phyloP scores from a whole-genome alignment of 768 basidiomycete genomes.

The Mycena belliarum region DNA sequence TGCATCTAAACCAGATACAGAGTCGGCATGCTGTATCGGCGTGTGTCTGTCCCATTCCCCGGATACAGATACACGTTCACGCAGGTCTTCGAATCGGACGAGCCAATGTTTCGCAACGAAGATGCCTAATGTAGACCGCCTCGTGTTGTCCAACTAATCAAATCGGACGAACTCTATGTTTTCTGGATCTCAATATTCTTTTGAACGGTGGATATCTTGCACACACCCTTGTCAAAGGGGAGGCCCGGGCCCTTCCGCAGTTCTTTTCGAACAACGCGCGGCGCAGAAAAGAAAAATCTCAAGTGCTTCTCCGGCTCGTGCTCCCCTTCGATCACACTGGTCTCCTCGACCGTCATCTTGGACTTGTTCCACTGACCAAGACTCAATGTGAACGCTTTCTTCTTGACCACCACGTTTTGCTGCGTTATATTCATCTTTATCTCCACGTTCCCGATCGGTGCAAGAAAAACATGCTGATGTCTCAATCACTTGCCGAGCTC shows the following conservation, averaged over 20 bases:
- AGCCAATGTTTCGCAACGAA: slow-evolving; percentile 53
- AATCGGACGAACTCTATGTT: slow-evolving; percentile 20
- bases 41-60: slow-evolving; percentile 64
- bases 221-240: slow-evolving; percentile 14
- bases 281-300: slow-evolving; percentile 37
- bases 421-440: slow-evolving; percentile 71
- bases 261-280: slow-evolving; percentile 17
- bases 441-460: slow-evolving; percentile 80
- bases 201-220: slow-evolving; percentile 13
- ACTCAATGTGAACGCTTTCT: slow-evolving; percentile 62
- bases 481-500: slow-evolving; percentile 46
- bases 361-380: slow-evolving; percentile 74
- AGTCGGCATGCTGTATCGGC: slow-evolving; percentile 62
- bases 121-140: slow-evolving; percentile 57
- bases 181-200: slow-evolving; percentile 19
- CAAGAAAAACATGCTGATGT: slow-evolving; percentile 43
- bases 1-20: slow-evolving; percentile 57
- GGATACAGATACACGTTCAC: slow-evolving; percentile 68
- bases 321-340: slow-evolving; percentile 64
- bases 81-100: slow-evolving; percentile 41
- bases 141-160: slow-evolving; percentile 33
- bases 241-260: slow-evolving; percentile 21
- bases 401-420: slow-evolving; percentile 66
- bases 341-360: slow-evolving; percentile 54
- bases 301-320: slow-evolving; percentile 64